These are phyloP conservation scores for Saccharomycopsis microspora DNA, from an alignment of 805 yeast genomes.

Conservation along the genomic window DNA sequence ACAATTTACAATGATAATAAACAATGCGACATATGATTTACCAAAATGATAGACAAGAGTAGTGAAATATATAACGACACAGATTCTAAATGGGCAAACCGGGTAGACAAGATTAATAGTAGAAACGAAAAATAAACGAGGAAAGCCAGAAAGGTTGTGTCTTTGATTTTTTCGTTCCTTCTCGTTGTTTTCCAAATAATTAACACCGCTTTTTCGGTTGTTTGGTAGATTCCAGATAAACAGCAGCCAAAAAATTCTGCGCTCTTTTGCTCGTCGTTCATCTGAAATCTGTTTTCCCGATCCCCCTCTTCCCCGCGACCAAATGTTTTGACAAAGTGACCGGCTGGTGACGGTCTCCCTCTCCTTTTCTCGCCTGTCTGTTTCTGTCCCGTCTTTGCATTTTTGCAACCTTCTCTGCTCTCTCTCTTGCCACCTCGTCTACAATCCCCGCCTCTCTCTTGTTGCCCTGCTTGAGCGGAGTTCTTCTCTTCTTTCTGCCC, in stretches of 20 bases:
- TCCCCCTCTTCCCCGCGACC: slow-evolving; percentile 94
- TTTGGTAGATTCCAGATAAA: too few species aligned
- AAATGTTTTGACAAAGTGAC: slow-evolving; percentile 87
- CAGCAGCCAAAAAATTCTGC: not conserved
- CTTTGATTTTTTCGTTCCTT: too few species aligned
- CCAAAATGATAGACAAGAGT: too few species aligned
- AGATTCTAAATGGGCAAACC: too few species aligned
- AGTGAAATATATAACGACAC: too few species aligned
- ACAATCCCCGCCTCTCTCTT: slow-evolving; percentile 79
- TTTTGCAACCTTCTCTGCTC: slow-evolving; percentile 81
- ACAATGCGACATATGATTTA: too few species aligned
- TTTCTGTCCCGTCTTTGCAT: slow-evolving; percentile 89
- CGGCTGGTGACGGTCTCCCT: slow-evolving; percentile 84
- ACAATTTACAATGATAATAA: too few species aligned
- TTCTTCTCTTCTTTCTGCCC: slow-evolving; percentile 29
- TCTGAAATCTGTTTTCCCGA: slow-evolving; percentile 87
- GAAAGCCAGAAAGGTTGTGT: too few species aligned
- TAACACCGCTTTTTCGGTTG: not conserved
- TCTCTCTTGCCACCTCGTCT: slow-evolving; percentile 69
- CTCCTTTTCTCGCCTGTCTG: slow-evolving; percentile 87
- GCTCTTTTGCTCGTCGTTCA: slow-evolving; percentile 21
- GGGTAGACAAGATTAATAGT: too few species aligned
- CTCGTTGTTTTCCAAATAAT: too few species aligned
- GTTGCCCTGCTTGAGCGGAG: slow-evolving; percentile 55
- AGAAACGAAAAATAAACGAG: too few species aligned